phyloP scores from a whole-genome alignment of 768 basidiomycete genomes.

The Leccinum longicurvipes region DNA sequence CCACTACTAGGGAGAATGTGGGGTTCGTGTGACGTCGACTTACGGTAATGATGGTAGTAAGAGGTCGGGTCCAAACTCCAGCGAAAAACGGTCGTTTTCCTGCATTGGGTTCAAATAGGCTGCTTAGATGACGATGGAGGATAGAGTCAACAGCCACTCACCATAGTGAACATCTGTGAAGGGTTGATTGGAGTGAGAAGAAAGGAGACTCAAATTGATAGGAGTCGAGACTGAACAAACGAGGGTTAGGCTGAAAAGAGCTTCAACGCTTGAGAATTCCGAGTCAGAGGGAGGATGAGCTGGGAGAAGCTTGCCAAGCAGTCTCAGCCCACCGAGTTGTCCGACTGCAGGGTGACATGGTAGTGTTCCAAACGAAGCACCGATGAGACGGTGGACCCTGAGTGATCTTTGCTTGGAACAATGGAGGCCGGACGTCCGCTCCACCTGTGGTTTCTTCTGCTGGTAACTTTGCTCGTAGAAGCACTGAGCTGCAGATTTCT shows the following conservation, averaged over 20 bases:
- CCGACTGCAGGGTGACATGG: background rate
- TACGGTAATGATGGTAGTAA: background rate
- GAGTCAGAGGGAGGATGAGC: background rate
- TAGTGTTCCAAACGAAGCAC: background rate
- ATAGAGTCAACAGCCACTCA: too few species aligned
- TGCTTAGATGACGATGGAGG: too few species aligned
- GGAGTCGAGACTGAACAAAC: background rate
- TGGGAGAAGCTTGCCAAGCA: background rate
- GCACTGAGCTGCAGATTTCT: background rate
- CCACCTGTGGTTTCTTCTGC: background rate
- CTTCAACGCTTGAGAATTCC: background rate
- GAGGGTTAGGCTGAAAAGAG: background rate
- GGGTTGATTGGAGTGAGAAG: background rate
- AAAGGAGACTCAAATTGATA: background rate
- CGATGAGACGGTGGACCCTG: background rate
- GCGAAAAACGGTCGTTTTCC: background rate
- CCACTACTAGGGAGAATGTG: too few species aligned
- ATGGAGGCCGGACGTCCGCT: background rate
- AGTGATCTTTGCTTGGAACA: background rate
- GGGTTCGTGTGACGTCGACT: too few species aligned
- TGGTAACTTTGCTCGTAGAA: background rate
- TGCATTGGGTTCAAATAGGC: too few species aligned
- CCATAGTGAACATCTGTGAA: too few species aligned
- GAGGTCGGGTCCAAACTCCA: too few species aligned
- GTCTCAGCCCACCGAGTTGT: background rate